These are phyloP conservation scores for Ustilago hordei DNA, from an alignment of 1,284 basidiomycete genomes.

Conservation along the genomic window DNA sequence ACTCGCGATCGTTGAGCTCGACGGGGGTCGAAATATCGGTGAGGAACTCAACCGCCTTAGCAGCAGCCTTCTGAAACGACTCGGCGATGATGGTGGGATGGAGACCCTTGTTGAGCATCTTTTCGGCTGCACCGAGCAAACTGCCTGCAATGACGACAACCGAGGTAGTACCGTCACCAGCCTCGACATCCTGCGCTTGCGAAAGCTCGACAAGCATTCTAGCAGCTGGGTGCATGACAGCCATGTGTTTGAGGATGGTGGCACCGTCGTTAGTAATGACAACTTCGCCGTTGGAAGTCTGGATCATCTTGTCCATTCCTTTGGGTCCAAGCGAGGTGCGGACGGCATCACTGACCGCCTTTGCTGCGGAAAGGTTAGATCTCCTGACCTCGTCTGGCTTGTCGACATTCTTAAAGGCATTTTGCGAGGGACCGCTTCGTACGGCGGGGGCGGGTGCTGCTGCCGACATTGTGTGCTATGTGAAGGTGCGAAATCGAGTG, in stretches of 20 bases:
- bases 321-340: conserved; percentile 95
- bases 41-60: conserved; percentile 93
- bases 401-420: conserved; percentile 69
- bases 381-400: conserved; percentile 70
- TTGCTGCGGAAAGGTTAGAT: conserved; percentile 64
- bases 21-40: conserved; percentile 93
- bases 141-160: conserved; percentile 97
- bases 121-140: conserved; percentile 92
- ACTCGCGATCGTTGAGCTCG: conserved; percentile 87
- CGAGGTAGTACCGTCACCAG: conserved; percentile 98
- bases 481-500: background rate
- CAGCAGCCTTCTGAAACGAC: conserved; percentile 90
- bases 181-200: conserved; percentile 97
- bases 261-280: conserved; percentile 99
- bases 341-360: conserved; percentile 97
- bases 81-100: conserved; percentile 98
- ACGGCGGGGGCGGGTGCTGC: conserved; percentile 44
- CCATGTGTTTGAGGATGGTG: conserved; percentile 96
- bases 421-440: conserved; percentile 38
- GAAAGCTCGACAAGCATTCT: conserved; percentile 97
- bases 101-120: conserved; percentile 92
- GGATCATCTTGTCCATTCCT: conserved; percentile 99
- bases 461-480: conserved; percentile 36
- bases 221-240: conserved; percentile 96
- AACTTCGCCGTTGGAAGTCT: conserved; percentile 95